These are phyloP conservation scores for Aristolochia californica DNA, from an alignment of 164 flowering plant species.

Conservation along the genomic window DNA sequence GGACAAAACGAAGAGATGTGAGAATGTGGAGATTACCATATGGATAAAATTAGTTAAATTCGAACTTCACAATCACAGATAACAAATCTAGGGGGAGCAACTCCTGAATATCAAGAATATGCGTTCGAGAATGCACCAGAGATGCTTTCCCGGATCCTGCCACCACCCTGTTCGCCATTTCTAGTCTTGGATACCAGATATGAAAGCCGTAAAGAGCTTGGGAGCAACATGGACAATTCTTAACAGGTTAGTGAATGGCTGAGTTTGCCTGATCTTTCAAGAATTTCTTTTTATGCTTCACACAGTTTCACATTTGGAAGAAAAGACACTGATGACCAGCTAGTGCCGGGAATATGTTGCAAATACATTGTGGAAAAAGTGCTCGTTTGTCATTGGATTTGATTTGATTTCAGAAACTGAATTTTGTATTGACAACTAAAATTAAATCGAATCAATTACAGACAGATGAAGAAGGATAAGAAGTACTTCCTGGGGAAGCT, in stretches of 20 bases:
- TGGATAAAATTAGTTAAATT: too few relatives aligned
- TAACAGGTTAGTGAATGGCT: conserved; percentile 35
- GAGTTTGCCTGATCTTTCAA: too few relatives aligned
- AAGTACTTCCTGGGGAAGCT: conserved; percentile 41
- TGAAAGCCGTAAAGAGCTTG: conserved; percentile 24
- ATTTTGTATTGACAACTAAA: too few relatives aligned
- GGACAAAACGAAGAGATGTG: not conserved
- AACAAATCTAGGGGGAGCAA: not conserved
- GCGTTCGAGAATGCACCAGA: not conserved
- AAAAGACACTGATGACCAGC: too few relatives aligned
- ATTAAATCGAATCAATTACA: conserved; percentile 11
- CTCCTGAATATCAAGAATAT: not conserved
- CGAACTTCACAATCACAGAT: too few relatives aligned
- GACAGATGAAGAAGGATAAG: conserved; percentile 54
- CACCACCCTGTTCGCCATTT: not conserved
- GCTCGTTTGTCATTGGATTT: too few relatives aligned
- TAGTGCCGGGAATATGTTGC: too few relatives aligned
- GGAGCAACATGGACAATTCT: conserved; percentile 56
- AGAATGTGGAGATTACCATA: not conserved
- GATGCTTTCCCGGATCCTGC: not conserved
- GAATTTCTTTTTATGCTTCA: too few relatives aligned
- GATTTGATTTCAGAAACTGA: too few relatives aligned
- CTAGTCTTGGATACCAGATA: conserved; percentile 16
- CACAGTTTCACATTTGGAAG: too few relatives aligned
- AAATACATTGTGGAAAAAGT: too few relatives aligned